A percentile compares a stretch with the other conserved stretches of the same genome.
phyloP scores from a whole-genome alignment of 345 rosid genomes.

The Nephelium lappaceum region DNA sequence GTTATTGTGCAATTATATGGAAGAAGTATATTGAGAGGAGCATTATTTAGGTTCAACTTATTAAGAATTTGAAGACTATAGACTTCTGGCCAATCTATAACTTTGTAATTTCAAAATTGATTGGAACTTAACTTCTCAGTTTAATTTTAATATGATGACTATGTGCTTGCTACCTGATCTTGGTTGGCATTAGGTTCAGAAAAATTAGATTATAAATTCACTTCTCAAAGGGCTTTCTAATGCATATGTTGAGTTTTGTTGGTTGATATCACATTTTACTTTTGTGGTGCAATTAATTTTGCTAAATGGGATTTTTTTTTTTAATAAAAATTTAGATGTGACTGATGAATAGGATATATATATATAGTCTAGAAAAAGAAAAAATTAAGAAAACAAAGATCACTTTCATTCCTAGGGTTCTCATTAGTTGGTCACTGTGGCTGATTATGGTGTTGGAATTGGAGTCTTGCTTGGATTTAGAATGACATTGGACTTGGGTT shows the following conservation, averaged over 20 bases:
- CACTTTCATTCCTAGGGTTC: neutral
- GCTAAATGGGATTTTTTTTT: neutral
- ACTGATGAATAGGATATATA: neutral
- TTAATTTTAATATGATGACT: neutral
- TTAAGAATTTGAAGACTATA: neutral
- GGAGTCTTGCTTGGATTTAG: neutral
- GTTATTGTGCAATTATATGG: neutral
- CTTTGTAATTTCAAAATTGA: neutral
- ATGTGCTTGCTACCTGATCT: neutral
- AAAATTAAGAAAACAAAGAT: neutral
- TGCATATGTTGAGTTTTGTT: neutral
- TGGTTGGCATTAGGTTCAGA: neutral
- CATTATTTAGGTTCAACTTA: neutral
- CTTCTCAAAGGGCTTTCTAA: neutral
- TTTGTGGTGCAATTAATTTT: neutral
- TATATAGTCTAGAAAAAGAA: neutral
- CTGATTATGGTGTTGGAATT: neutral
- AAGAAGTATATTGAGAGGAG: conserved; percentile 3
- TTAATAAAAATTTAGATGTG: neutral
- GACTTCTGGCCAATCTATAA: neutral
- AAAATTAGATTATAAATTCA: neutral
- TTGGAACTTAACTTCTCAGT: neutral
- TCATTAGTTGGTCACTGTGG: neutral
- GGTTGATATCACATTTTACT: neutral
- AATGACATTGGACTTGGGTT: neutral